Conservation (phyloP, 1,284 basidiomycete genomes). For the Mycosarcoma mackinlayi region DNA sequence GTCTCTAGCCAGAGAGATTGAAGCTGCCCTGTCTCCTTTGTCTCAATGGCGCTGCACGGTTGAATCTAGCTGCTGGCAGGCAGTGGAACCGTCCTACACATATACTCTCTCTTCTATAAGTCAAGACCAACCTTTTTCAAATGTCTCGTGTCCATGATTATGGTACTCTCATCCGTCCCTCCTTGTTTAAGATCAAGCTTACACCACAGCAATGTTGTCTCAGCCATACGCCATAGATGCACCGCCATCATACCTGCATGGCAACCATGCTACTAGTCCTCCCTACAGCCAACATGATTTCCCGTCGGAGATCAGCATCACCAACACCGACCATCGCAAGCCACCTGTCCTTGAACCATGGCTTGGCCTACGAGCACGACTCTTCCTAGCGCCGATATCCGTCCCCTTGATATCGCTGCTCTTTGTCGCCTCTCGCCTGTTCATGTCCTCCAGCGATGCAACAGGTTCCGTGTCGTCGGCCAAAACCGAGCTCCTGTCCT, state of each 20-base stretch:
- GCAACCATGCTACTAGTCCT: background rate
- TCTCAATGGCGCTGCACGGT: too few relatives aligned
- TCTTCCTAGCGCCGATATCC: slow-evolving; percentile 81
- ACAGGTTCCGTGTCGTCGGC: slow-evolving; percentile 77
- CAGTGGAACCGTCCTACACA: too few relatives aligned
- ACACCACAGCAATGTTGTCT: slow-evolving; percentile 18
- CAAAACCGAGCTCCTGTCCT: slow-evolving; percentile 78
- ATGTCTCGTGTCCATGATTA: too few relatives aligned
- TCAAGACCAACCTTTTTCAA: too few relatives aligned
- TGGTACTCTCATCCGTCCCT: too few relatives aligned
- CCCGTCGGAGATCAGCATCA: too few relatives aligned
- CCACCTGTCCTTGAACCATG: slow-evolving; percentile 72
- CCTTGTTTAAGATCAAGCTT: too few relatives aligned
- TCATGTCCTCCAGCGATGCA: slow-evolving; percentile 78
- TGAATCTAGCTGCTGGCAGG: too few relatives aligned
- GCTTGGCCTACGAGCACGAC: slow-evolving; percentile 81
- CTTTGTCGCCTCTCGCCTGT: slow-evolving; percentile 84
- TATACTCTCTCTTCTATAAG: too few relatives aligned
- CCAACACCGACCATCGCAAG: background rate
- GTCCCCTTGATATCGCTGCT: slow-evolving; percentile 80
- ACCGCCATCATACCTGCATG: slow-evolving; percentile 24
- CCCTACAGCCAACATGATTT: background rate
- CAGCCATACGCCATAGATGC: background rate
- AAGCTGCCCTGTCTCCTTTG: too few relatives aligned
- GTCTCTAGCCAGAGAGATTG: too few relatives aligned